These are phyloP conservation scores for Naematelia encephala DNA, from an alignment of 768 basidiomycete genomes.

Conservation along the genomic window DNA sequence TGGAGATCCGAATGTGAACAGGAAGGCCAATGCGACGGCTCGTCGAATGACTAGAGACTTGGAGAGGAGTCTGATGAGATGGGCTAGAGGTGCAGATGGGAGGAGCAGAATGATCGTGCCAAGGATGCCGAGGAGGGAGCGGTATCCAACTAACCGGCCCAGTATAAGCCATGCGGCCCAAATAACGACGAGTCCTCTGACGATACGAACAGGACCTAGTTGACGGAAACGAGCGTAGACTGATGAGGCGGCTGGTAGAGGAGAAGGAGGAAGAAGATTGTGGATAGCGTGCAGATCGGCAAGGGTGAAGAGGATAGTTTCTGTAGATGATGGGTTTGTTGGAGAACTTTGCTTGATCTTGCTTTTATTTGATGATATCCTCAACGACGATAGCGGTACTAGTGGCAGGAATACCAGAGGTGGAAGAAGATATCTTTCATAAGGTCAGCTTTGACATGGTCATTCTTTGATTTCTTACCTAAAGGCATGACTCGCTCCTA, in stretches of 20 bases:
- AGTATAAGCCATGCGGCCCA: constrained; percentile 42
- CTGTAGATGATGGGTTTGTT: constrained; percentile 32
- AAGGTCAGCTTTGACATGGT: constrained; percentile 3
- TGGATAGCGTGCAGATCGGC: constrained; percentile 67
- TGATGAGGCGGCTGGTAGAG: constrained; percentile 56
- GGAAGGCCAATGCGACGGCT: constrained; percentile 63
- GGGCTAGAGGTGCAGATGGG: constrained; percentile 41
- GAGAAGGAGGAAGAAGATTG: constrained; percentile 46
- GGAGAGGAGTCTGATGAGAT: constrained; percentile 40
- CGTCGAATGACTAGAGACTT: constrained; percentile 59
- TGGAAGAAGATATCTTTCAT: constrained; percentile 62
- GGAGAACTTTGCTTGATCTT: constrained; percentile 55
- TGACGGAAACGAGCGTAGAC: constrained; percentile 36
- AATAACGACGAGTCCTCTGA: constrained; percentile 30
- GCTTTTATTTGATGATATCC: constrained; percentile 22
- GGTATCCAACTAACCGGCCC: constrained; percentile 28
- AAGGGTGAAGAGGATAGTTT: constrained; percentile 54
- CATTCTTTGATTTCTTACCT: too few species aligned
- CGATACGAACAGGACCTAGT: constrained; percentile 25
- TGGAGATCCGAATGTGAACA: constrained; percentile 63
- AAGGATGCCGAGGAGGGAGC: constrained; percentile 24
- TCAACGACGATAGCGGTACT: constrained; percentile 48
- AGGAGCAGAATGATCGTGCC: constrained; percentile 37
- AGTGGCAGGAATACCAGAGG: constrained; percentile 54
- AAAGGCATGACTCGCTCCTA: constrained; percentile 59